Base-by-base conservation (phyloP, 192 early-diverging fungal species). In the Coemansia sp. region DNA sequence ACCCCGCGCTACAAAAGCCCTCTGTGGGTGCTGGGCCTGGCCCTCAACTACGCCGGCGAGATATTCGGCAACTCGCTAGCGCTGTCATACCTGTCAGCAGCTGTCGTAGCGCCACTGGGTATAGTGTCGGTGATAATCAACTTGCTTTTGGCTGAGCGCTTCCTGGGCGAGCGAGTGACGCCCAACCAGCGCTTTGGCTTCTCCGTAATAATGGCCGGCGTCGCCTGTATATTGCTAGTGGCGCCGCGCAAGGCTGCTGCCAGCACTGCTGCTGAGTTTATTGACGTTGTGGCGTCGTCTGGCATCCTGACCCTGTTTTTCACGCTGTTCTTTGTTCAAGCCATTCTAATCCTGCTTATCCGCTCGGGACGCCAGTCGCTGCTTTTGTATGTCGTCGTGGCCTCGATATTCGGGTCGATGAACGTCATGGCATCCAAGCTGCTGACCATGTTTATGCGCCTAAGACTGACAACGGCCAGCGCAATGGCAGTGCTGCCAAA, bases 361-460 rank as follows among this genome's bases (percentile, higher is more conserved):
- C 63, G 70, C 3, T 8, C 39, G 0, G 76, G 76, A 19, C 66
- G 55, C 13, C 68, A 72, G 67, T 73, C 76, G 47, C 53, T 84
- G 61, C 73, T 78, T 26, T 47, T 76, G 64, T 78, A 74, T 8
- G 76, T 76, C 1, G 23, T 78, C 64, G 76, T 76, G 43, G 73
- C 82, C 9, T 69, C 76, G 40, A 55, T 84, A 21, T 84, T 84
- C 55, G 82, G 82, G 3, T 52, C 82, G 49, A 75, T 84, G 82
- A 84, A 78, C 57, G 82, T 84, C 11, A 78, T 78, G 76, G 76
- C 68, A 43, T 72, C 82, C 0, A 84, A 84, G 66, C 68, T 84
- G 46, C 68, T 84, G 68, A 84, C 82, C 0, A 84, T 63, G 40
- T 78, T 73, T 58, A 14, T 76, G 66, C 76, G 82, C 2, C 71